Conservation (phyloP, 2,329 filamentous ascomycete genomes). For the Geosmithia morbida region DNA sequence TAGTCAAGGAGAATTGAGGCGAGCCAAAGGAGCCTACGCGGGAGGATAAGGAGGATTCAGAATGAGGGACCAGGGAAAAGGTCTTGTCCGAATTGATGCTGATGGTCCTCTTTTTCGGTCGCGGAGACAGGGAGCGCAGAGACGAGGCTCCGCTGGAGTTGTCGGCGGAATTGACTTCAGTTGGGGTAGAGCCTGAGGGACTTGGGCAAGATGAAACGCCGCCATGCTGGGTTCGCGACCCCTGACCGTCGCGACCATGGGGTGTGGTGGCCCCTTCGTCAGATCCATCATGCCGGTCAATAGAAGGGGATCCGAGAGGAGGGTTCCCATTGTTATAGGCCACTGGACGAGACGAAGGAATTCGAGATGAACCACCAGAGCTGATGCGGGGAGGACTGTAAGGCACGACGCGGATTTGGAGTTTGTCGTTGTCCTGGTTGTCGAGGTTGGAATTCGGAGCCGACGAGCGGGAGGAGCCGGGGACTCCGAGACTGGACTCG, state of each 20-base stretch:
- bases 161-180: slow-evolving; percentile 1
- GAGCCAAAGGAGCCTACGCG: slow-evolving; percentile 19
- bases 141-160: slow-evolving; percentile 3
- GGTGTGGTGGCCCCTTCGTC: not conserved
- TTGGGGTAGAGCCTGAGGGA: not conserved
- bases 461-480: not conserved
- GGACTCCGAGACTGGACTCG: not conserved
- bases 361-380: slow-evolving; percentile 11
- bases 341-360: slow-evolving; percentile 8
- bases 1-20: slow-evolving; percentile 27
- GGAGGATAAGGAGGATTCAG: slow-evolving; percentile 9
- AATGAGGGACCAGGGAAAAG: slow-evolving; percentile 33
- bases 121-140: slow-evolving; percentile 4
- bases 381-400: slow-evolving; percentile 21
- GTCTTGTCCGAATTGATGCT: slow-evolving; percentile 42
- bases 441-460: not conserved
- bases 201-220: slow-evolving; percentile 3
- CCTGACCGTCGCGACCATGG: not conserved
- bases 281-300: not conserved
- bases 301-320: not conserved
- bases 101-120: slow-evolving; percentile 22
- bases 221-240: slow-evolving; percentile 1
- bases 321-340: slow-evolving; percentile 8
- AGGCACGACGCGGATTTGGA: slow-evolving; percentile 21
- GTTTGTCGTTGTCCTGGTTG: slow-evolving; percentile 2